Conservation (phyloP, 768 basidiomycete genomes). For the Russula emetica region DNA sequence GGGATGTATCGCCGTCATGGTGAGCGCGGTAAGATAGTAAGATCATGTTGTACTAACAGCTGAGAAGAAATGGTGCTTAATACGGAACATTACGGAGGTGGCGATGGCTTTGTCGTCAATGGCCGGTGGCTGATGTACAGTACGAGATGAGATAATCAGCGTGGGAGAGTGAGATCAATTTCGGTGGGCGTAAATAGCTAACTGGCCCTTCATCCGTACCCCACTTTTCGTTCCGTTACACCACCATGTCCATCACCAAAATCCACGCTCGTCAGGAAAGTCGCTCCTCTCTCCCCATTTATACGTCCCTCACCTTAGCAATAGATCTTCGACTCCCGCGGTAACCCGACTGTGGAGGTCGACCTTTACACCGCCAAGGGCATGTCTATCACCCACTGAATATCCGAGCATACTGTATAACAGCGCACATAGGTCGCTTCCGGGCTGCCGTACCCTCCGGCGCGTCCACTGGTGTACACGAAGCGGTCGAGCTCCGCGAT, state of each 20-base stretch:
- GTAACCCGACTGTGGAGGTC: constrained; percentile 96
- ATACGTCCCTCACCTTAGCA: neutral
- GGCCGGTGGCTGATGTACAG: constrained; percentile 1
- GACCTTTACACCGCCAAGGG: constrained; percentile 87
- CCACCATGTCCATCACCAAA: constrained; percentile 87
- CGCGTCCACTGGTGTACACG: constrained; percentile 96
- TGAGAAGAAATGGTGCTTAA: constrained; percentile 1
- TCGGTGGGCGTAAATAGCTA: constrained; percentile 22
- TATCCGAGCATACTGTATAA: constrained; percentile 14
- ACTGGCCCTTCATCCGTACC: constrained; percentile 7
- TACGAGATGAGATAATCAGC: constrained; percentile 30
- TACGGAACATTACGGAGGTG: constrained; percentile 1
- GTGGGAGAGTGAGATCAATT: constrained; percentile 34
- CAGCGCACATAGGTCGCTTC: constrained; percentile 65
- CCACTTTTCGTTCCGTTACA: constrained; percentile 26
- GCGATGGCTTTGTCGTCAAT: neutral
- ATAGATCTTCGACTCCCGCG: constrained; percentile 99
- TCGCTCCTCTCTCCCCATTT: constrained; percentile 4
- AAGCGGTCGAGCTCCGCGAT: constrained; percentile 98
- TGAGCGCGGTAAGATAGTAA: neutral
- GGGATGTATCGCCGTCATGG: neutral
- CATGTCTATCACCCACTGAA: constrained; percentile 34
- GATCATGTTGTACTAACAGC: too few relatives aligned
- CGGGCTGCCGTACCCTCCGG: constrained; percentile 95
- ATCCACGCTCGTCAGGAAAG: constrained; percentile 87